Percentiles rank a stretch among this genome's conserved stretches.
Evolutionary conservation across 2,329 filamentous ascomycete species (phyloP).

Genomic region (Monascus ruber): DNA sequence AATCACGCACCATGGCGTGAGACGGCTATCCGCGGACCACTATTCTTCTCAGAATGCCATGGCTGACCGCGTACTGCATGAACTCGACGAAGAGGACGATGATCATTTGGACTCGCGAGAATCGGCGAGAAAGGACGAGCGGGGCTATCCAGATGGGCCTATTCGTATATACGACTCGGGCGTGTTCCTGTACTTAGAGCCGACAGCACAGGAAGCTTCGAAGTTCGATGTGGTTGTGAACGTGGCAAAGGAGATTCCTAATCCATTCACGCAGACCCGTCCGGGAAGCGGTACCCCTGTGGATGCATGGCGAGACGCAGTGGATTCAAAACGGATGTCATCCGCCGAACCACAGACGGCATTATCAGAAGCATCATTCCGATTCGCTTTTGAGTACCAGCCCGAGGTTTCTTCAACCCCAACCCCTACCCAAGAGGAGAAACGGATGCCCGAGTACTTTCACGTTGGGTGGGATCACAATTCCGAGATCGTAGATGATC

Average conservation of each 20-base stretch:
- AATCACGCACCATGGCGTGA: conserved; percentile 20
- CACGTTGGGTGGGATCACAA: conserved; percentile 58
- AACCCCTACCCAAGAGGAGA: conserved; percentile 20
- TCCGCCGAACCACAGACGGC: conserved; percentile 34
- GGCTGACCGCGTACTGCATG: conserved; percentile 26
- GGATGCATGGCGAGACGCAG: conserved; percentile 39
- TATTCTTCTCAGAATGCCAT: conserved; percentile 12
- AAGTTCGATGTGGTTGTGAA: conserved; percentile 54
- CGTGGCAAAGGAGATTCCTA: conserved; percentile 53
- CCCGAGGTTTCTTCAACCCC: conserved; percentile 18
- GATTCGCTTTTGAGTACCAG: conserved; percentile 37
- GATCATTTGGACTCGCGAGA: conserved; percentile 37
- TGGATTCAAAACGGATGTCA: conserved; percentile 19
- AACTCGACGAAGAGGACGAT: conserved; percentile 41
- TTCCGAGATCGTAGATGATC: conserved; percentile 54
- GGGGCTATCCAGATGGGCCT: conserved; percentile 53
- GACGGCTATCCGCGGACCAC: conserved; percentile 19
- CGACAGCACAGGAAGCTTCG: conserved; percentile 47
- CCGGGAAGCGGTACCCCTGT: conserved; percentile 28
- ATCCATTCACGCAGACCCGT: conserved; percentile 39
- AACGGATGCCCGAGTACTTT: conserved; percentile 45
- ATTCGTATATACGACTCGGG: conserved; percentile 53
- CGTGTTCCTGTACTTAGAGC: conserved; percentile 53
- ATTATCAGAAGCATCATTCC: conserved; percentile 36
- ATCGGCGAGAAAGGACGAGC: conserved; percentile 50